Conservation (phyloP, 179 eudicot species). For the Heliamphora pulchella region DNA sequence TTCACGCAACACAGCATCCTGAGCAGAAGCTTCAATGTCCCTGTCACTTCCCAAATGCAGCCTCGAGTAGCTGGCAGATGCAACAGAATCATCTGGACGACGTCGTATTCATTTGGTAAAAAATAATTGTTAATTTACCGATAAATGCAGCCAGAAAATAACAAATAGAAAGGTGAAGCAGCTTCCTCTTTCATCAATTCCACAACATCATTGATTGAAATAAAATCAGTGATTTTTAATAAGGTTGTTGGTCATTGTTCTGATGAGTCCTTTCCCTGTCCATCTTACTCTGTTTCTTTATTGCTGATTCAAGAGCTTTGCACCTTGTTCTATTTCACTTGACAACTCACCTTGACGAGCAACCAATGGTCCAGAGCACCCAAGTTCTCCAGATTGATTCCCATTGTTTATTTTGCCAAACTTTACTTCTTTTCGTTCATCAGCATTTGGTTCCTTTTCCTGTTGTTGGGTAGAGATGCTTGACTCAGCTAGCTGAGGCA, state of each 20-base stretch:
- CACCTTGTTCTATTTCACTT: constrained; percentile 4
- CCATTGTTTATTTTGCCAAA: constrained; percentile 13
- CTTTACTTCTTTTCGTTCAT: constrained; percentile 4
- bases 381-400: constrained; percentile 18
- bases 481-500: constrained; percentile 14
- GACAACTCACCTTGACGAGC: constrained; percentile 26
- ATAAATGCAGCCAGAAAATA: constrained; percentile 6
- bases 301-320: constrained; percentile 20
- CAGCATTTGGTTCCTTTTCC: constrained; percentile 15
- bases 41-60: constrained; percentile 18
- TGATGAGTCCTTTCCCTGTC: constrained; percentile 10
- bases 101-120: background rate
- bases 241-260: constrained; percentile 16
- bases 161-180: constrained; percentile 13
- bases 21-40: constrained; percentile 76
- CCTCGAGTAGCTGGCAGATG: constrained; percentile 19
- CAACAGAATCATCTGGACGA: constrained; percentile 22
- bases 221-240: constrained; percentile 12
- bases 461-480: background rate
- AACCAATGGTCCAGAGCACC: constrained; percentile 20
- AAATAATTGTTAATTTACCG: constrained; percentile 16
- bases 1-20: constrained; percentile 79
- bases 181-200: constrained; percentile 14
- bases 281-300: constrained; percentile 14
- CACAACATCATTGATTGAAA: constrained; percentile 8